Base-by-base conservation (phyloP, 2,329 filamentous ascomycete genomes). In the Drechslerella coelobrocha region DNA sequence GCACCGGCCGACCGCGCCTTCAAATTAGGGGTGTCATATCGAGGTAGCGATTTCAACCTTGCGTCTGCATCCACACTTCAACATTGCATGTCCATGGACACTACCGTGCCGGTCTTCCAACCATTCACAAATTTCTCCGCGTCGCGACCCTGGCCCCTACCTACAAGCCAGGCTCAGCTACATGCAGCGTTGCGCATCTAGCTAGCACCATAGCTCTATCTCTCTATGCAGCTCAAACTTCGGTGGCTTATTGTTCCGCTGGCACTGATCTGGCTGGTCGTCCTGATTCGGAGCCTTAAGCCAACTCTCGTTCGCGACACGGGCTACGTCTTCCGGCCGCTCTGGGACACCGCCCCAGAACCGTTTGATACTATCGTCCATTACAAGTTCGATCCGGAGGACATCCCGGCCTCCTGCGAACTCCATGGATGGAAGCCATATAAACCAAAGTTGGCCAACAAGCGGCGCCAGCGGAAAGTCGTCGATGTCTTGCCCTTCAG, bases 301-400 rank as follows among this genome's bases (percentile, higher is more conserved):
- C 57, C 63, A 17, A 61, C 57, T 17, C 41, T 61, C 24, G 52
- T 69, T 26, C 57, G 57, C 43, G 57, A 69, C 48, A 53, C 63
- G 1, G 63, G 56, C 31, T 62, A 61, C 48, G 59, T 56, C 21
- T 43, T 69, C n/a, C 51, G 56, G 14, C 63, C 51, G 14, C 45
- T 61, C 21, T 69, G 57, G 50, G 56, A 69, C 24, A 69, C 43
- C 1, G 10, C 57, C 29, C 63, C 63, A 31, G 56, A 69, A 19
- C 41, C 57, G n/a, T 61, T 69, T 41, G 63, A 69, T 19, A 69
- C 23, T 48, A 69, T 62, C 17, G 37, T 56, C 8, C 55, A 68
- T 23, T 68, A 68, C 51, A 55, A 24, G 31, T 62, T 62, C 23
- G 52, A 69, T 21, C 52, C 51, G 10, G 51, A 51, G 29, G 56